These are phyloP conservation scores for Forsythia viridissima DNA, from an alignment of 257 asterid species.

Conservation along the genomic window DNA sequence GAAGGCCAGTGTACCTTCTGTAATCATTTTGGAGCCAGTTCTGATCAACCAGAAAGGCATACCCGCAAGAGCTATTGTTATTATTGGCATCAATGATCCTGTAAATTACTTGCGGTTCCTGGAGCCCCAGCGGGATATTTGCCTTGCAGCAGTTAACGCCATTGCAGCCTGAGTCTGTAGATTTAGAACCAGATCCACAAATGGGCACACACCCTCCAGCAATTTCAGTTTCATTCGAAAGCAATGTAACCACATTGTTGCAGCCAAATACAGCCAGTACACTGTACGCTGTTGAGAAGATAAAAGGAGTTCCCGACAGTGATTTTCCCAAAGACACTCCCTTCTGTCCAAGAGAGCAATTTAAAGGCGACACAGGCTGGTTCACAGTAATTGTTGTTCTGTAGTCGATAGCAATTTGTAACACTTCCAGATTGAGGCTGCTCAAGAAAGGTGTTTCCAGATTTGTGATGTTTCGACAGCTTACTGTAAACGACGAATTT, in stretches of 20 bases:
- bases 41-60: conserved; percentile 28
- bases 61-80: background rate
- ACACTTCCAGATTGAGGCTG: background rate
- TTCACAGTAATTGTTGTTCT: conserved; percentile 24
- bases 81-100: background rate
- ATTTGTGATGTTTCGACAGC: background rate
- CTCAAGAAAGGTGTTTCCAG: background rate
- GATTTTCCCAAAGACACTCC: background rate
- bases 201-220: conserved; percentile 31
- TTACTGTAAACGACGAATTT: background rate
- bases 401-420: background rate
- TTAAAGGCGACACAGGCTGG: conserved; percentile 24
- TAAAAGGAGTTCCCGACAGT: conserved; percentile 28
- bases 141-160: conserved; percentile 38
- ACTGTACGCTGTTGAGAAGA: conserved; percentile 28
- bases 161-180: conserved; percentile 16
- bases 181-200: conserved; percentile 12
- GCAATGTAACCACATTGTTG: conserved; percentile 23
- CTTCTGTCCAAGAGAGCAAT: conserved; percentile 13
- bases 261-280: conserved; percentile 36
- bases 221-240: background rate
- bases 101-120: conserved; percentile 19
- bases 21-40: conserved; percentile 28
- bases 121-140: conserved; percentile 5
- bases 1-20: background rate